A percentile compares a stretch with the other conserved stretches of the same genome.
These are phyloP conservation scores for Phialophora verrucosa DNA, from an alignment of 2,329 filamentous ascomycete genomes.

Conservation along the genomic window DNA sequence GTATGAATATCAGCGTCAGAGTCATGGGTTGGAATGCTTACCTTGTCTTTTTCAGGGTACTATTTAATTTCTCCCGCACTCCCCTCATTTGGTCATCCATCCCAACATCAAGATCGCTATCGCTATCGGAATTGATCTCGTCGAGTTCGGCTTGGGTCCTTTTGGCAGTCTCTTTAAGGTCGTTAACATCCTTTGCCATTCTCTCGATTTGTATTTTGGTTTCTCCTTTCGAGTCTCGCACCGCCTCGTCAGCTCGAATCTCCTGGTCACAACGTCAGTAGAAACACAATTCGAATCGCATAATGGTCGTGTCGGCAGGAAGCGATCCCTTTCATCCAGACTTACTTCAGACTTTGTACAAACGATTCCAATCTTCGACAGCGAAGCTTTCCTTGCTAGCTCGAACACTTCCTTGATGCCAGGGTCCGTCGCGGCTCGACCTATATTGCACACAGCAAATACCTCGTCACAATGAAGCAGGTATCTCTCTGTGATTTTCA, in stretches of 20 bases:
- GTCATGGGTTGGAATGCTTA: slow-evolving; percentile 1
- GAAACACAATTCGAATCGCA: not conserved
- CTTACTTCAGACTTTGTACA: slow-evolving; percentile 20
- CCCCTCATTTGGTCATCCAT: not conserved
- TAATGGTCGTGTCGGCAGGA: slow-evolving; percentile 1
- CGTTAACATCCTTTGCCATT: not conserved
- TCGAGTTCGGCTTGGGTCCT: not conserved
- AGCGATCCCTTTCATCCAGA: not conserved
- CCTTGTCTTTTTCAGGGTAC: not conserved
- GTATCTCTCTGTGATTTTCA: slow-evolving; percentile 20
- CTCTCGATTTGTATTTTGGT: not conserved
- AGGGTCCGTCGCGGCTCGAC: slow-evolving; percentile 10
- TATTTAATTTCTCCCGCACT: not conserved
- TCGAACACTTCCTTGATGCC: slow-evolving; percentile 14
- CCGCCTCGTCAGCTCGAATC: slow-evolving; percentile 11
- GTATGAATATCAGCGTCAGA: not conserved
- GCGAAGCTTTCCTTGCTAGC: slow-evolving; percentile 16
- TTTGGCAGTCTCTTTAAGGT: not conserved
- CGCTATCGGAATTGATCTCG: not conserved
- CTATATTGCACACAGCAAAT: slow-evolving; percentile 15
- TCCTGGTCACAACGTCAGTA: slow-evolving; percentile 9
- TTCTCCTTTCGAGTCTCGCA: not conserved
- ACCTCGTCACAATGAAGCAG: slow-evolving; percentile 18
- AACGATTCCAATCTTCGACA: slow-evolving; percentile 20
- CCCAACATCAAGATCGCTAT: slow-evolving; percentile 4